phyloP scores from a whole-genome alignment of 2,329 filamentous ascomycete species.

The Hortaea sp. region DNA sequence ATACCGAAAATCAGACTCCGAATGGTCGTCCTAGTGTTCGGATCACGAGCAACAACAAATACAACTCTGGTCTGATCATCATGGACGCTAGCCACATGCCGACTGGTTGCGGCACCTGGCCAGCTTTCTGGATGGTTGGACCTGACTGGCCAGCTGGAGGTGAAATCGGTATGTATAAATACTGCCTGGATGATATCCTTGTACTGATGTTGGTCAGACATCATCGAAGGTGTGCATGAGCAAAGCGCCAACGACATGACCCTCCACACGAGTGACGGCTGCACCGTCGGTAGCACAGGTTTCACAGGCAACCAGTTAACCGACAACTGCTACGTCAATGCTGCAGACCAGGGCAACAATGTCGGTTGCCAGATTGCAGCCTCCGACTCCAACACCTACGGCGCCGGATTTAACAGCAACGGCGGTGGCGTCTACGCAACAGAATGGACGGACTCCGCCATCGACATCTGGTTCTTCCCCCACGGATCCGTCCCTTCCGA shows the following conservation, averaged over 20 bases:
- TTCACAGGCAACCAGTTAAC: slow-evolving; percentile 54
- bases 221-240: slow-evolving; percentile 31
- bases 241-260: slow-evolving; percentile 25
- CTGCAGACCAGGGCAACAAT: slow-evolving; percentile 32
- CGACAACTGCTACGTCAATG: slow-evolving; percentile 20
- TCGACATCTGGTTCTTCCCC: slow-evolving; percentile 29
- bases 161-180: slow-evolving; percentile 20
- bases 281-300: slow-evolving; percentile 34
- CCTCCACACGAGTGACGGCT: slow-evolving; percentile 26
- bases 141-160: slow-evolving; percentile 37
- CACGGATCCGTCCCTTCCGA: slow-evolving; percentile 24
- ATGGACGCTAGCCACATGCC: slow-evolving; percentile 68
- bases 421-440: slow-evolving; percentile 39
- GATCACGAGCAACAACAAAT: slow-evolving; percentile 54
- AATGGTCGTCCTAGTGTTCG: slow-evolving; percentile 60
- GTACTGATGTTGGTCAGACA: slow-evolving; percentile 14
- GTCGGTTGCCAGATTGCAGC: slow-evolving; percentile 34
- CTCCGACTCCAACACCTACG: slow-evolving; percentile 34
- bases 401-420: slow-evolving; percentile 24
- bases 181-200: too few relatives aligned
- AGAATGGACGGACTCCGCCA: slow-evolving; percentile 20
- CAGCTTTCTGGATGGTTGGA: slow-evolving; percentile 56
- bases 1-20: slow-evolving; percentile 32
- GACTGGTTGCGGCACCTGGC: slow-evolving; percentile 60
- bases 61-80: slow-evolving; percentile 58